Base-by-base conservation (phyloP, 441 rosid genomes). In the Metrosideros polymorpha region DNA sequence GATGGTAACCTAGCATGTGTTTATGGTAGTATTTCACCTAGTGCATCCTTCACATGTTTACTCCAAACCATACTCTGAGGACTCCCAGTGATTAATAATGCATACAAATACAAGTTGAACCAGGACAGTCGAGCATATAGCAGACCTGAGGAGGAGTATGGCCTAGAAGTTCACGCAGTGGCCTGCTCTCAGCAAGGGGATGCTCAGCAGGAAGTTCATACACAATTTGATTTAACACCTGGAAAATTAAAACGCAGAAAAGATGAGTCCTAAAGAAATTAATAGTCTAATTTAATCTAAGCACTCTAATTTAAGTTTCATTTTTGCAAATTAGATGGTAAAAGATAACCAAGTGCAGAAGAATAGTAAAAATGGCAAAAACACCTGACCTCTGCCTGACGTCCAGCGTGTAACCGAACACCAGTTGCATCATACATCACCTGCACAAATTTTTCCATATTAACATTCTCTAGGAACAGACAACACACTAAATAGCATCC, bases 81-180 rank as follows among this genome's bases (percentile, higher is more conserved):
- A 71, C 47, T 71, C n/a, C 79, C 15, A 3, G 9, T 22, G 47
- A 71, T 22, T 10, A 22, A 39, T 71, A 71, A 71, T 39, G 47
- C 3, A 71, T 71, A 35, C 79, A 71, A 24, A 71, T 10, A 71
- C 47, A 39, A 39, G 47, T 39, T 71, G 79, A 39, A 71, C 47
- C 79, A 71, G 79, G 79, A 71, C 79, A 71, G 4, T 71, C 5
- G 47, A 66, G 79, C 1, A 39, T 56, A 25, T 79, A 82, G 55
- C 47, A 53, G 82, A 94, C 99, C 95, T 97, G 99, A 82, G 90
- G 92, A 89, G 97, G 97, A 27, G 97, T 94, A 89, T 94, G 97
- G 83, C 97, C 97, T 10, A 94, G 94, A 92, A 94, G 94, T 91
- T 94, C 97, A 4, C 87, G 94, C 89, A 94, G 86, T 1, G 97